Conservation (phyloP, 192 early-diverging fungal species). For the Coemansia sp. region DNA sequence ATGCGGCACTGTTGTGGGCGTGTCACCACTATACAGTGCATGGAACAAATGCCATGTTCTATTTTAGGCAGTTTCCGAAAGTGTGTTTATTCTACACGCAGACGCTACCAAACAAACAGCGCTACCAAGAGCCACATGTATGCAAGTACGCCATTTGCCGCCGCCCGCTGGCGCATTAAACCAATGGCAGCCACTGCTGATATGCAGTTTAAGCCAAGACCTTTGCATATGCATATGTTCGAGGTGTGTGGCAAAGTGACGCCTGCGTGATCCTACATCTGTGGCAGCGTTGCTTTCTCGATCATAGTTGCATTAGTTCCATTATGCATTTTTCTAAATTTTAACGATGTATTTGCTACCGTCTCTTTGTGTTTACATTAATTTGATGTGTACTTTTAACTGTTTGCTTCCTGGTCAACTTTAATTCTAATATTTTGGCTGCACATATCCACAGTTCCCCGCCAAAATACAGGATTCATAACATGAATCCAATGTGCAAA, state of each 20-base stretch:
- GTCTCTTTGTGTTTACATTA: too few relatives aligned
- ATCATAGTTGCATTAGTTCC: too few relatives aligned
- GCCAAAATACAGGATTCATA: background rate
- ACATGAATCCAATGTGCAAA: background rate
- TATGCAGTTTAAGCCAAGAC: background rate
- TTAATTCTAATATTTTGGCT: too few relatives aligned
- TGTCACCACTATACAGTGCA: background rate
- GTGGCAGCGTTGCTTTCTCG: background rate
- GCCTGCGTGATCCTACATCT: background rate
- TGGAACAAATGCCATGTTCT: background rate
- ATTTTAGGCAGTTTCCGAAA: background rate
- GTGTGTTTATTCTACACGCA: background rate
- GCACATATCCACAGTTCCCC: background rate
- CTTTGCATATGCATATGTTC: background rate
- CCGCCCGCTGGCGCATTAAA: background rate
- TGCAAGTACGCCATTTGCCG: conserved; percentile 7
- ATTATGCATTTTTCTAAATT: background rate
- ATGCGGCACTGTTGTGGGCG: background rate
- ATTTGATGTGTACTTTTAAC: too few relatives aligned
- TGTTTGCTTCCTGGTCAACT: too few relatives aligned
- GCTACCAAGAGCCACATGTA: background rate
- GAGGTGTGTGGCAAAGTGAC: background rate
- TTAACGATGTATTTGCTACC: background rate
- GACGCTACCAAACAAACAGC: background rate
- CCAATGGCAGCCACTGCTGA: background rate